phyloP scores from a whole-genome alignment of 441 rosid genomes.

The Jatropha multifida region DNA sequence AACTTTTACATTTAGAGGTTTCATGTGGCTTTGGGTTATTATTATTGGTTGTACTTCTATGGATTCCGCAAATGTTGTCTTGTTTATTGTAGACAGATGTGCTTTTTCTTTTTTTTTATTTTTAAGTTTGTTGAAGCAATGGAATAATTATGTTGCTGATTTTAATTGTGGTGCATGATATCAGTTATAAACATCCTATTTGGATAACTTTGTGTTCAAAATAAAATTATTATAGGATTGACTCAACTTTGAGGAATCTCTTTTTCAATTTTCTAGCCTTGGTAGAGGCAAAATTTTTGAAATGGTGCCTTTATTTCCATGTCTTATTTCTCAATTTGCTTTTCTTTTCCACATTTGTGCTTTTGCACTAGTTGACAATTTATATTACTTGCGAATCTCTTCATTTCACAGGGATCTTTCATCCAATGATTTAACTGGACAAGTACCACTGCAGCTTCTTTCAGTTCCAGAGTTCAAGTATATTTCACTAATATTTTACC shows the following conservation, averaged over 20 bases:
- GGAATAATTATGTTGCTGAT: neutral
- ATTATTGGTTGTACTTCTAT: neutral
- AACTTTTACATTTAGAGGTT: neutral
- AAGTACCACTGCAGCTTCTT: conserved; percentile 60
- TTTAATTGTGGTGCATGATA: neutral
- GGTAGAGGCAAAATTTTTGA: neutral
- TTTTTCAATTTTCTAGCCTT: neutral
- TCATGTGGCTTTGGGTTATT: neutral
- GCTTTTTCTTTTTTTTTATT: too few relatives aligned
- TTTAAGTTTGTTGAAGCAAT: neutral
- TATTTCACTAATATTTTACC: conserved; percentile 13
- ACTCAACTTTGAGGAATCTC: neutral
- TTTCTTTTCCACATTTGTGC: neutral
- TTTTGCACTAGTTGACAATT: neutral
- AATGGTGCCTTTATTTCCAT: too few relatives aligned
- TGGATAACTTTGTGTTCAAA: conserved; percentile 21
- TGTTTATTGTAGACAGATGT: too few relatives aligned
- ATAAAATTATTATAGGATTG: conserved; percentile 17
- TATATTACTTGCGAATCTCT: conserved; percentile 12
- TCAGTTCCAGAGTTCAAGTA: conserved; percentile 74
- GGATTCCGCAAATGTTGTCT: neutral
- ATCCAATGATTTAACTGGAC: conserved; percentile 62
- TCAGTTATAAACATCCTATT: conserved; percentile 23
- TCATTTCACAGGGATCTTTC: conserved; percentile 72
- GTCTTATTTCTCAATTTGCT: neutral